Conservation (phyloP, 768 basidiomycete species). For the Leccinum barrowsii region DNA sequence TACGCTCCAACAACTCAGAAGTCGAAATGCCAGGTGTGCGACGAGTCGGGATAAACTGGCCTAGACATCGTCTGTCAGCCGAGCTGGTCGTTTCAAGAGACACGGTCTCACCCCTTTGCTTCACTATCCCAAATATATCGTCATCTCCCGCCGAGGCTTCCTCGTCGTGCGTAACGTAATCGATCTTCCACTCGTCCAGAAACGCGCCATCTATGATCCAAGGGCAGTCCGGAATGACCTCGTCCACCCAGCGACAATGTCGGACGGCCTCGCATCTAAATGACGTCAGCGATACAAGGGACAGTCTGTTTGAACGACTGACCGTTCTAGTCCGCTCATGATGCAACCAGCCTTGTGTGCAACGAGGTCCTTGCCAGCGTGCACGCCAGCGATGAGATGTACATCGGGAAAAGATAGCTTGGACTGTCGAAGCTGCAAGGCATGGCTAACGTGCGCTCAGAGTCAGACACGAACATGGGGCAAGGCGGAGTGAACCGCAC, state of each 20-base stretch:
- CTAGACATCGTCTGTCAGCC: constrained; percentile 37
- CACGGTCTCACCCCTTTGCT: constrained; percentile 64
- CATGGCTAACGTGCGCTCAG: constrained; percentile 57
- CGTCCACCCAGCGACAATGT: constrained; percentile 97
- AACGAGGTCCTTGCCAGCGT: constrained; percentile 79
- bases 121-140: constrained; percentile 83
- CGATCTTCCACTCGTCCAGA: constrained; percentile 80
- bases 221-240: constrained; percentile 86
- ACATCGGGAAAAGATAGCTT: constrained; percentile 91
- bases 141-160: constrained; percentile 68
- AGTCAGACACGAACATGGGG: constrained; percentile 5
- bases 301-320: constrained; percentile 12
- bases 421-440: constrained; percentile 92
- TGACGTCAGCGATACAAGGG: neutral
- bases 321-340: constrained; percentile 89
- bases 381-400: constrained; percentile 90
- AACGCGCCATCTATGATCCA: constrained; percentile 87
- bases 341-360: constrained; percentile 78
- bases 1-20: constrained; percentile 87
- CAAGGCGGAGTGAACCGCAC: constrained; percentile 40
- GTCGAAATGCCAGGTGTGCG: constrained; percentile 95
- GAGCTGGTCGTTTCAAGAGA: neutral
- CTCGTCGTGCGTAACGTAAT: constrained; percentile 97
- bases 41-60: constrained; percentile 92
- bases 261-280: constrained; percentile 79